Percentiles rank a stretch among this genome's conserved stretches.
phyloP scores from a whole-genome alignment of 192 early-diverging fungal genomes.

The Cladochytrium replicatum region DNA sequence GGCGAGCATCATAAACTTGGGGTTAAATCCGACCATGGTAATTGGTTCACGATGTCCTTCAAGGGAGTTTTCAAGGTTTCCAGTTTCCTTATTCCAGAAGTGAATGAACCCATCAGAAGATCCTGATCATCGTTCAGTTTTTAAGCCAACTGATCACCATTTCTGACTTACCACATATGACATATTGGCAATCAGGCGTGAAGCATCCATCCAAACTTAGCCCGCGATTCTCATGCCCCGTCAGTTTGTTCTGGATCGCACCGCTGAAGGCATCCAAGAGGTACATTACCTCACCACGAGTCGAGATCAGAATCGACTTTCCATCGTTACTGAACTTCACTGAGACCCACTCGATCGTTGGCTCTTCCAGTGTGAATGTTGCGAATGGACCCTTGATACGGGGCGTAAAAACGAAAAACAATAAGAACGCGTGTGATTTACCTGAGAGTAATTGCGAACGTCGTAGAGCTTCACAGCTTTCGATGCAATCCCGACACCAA shows the following conservation, averaged over 20 bases:
- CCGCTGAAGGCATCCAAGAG: conserved; percentile 58
- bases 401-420: conserved; percentile 9
- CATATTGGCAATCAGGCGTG: conserved; percentile 67
- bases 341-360: conserved; percentile 38
- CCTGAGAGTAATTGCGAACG: conserved; percentile 46
- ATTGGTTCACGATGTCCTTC: conserved; percentile 37
- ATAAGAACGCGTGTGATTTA: background rate
- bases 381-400: conserved; percentile 21
- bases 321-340: conserved; percentile 70
- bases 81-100: conserved; percentile 53
- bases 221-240: conserved; percentile 16
- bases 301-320: conserved; percentile 59
- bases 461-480: conserved; percentile 60
- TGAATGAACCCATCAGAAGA: conserved; percentile 54
- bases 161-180: conserved; percentile 43
- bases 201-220: conserved; percentile 47
- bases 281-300: conserved; percentile 43
- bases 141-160: background rate
- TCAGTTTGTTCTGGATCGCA: conserved; percentile 24
- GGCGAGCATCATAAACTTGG: conserved; percentile 65
- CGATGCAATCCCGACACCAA: conserved; percentile 53
- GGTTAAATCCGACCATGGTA: conserved; percentile 59
- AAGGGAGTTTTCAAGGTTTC: conserved; percentile 18
- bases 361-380: conserved; percentile 13
- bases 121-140: conserved; percentile 23